Conservation (phyloP, 2,329 filamentous ascomycete genomes). For the Ophiocordyceps camponoti-saundersi region DNA sequence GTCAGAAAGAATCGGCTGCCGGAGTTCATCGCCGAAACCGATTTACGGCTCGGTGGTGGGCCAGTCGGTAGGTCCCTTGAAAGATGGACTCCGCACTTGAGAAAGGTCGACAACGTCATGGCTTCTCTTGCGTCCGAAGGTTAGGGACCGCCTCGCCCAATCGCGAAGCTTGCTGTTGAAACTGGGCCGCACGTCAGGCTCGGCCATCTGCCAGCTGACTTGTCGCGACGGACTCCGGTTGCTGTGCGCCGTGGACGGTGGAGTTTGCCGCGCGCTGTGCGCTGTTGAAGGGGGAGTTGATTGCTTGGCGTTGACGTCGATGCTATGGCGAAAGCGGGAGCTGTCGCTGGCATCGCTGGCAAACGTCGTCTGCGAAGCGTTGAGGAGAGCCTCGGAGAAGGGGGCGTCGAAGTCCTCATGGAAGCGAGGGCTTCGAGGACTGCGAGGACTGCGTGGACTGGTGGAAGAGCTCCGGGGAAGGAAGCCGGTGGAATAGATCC, state of each 20-base stretch:
- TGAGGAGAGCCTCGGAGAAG: conserved; percentile 17
- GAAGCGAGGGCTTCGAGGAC: conserved; percentile 17
- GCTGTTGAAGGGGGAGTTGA: neutral
- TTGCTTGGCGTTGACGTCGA: conserved; percentile 8
- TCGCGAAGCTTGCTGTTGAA: conserved; percentile 16
- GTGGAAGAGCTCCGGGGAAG: neutral
- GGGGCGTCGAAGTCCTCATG: conserved; percentile 21
- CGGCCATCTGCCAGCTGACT: conserved; percentile 11
- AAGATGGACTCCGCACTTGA: conserved; percentile 1
- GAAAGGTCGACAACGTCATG: conserved; percentile 9
- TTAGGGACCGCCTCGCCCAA: conserved; percentile 17
- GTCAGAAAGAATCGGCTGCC: neutral
- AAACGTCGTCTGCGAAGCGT: conserved; percentile 12
- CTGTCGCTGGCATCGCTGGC: conserved; percentile 9
- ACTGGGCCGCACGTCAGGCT: conserved; percentile 10
- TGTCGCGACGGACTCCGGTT: conserved; percentile 3
- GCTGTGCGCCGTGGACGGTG: neutral
- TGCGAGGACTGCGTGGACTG: conserved; percentile 1
- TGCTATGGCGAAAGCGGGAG: conserved; percentile 9
- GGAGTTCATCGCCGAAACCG: neutral
- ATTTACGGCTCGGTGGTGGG: neutral
- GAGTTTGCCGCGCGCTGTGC: neutral
- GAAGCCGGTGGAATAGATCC: neutral
- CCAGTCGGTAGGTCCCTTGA: conserved; percentile 1
- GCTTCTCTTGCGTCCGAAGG: conserved; percentile 7